These are phyloP conservation scores for Exserohilum rostratum DNA, from an alignment of 2,329 filamentous ascomycete genomes.

Conservation along the genomic window DNA sequence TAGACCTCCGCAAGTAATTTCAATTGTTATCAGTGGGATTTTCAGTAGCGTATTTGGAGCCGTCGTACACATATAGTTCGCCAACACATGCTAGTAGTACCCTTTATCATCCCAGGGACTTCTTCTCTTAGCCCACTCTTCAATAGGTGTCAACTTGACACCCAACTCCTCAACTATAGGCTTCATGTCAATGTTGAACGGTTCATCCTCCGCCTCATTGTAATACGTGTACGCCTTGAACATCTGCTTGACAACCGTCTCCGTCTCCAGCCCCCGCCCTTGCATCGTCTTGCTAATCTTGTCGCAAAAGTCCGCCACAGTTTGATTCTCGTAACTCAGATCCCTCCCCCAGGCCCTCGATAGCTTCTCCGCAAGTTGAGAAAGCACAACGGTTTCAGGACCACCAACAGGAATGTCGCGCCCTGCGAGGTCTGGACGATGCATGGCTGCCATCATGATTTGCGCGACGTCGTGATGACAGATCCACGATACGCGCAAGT, in stretches of 20 bases:
- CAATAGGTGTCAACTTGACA: slow-evolving; percentile 42
- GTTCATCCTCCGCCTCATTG: slow-evolving; percentile 48
- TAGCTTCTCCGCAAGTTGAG: slow-evolving; percentile 43
- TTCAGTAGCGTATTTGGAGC: too few relatives aligned
- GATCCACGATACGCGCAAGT: slow-evolving; percentile 49
- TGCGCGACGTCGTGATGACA: slow-evolving; percentile 50
- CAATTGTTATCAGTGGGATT: too few relatives aligned
- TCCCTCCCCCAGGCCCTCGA: slow-evolving; percentile 41
- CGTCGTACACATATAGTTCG: too few relatives aligned
- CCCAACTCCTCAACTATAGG: slow-evolving; percentile 43
- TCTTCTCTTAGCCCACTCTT: slow-evolving; percentile 45
- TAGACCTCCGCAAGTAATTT: too few relatives aligned
- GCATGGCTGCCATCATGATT: slow-evolving; percentile 48
- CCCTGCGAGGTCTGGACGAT: slow-evolving; percentile 43
- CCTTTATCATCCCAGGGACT: slow-evolving; percentile 28
- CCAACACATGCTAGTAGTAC: slow-evolving; percentile 8
- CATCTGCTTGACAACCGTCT: slow-evolving; percentile 48
- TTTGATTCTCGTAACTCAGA: slow-evolving; percentile 44
- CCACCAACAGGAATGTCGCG: slow-evolving; percentile 47
- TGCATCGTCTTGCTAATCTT: slow-evolving; percentile 43
- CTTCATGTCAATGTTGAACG: slow-evolving; percentile 49
- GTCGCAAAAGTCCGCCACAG: slow-evolving; percentile 33
- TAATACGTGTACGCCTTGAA: slow-evolving; percentile 52
- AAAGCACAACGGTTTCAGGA: slow-evolving; percentile 44
- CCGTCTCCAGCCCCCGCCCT: slow-evolving; percentile 44